Base-by-base conservation (phyloP, 345 rosid species). In the Kandelia obovata region DNA sequence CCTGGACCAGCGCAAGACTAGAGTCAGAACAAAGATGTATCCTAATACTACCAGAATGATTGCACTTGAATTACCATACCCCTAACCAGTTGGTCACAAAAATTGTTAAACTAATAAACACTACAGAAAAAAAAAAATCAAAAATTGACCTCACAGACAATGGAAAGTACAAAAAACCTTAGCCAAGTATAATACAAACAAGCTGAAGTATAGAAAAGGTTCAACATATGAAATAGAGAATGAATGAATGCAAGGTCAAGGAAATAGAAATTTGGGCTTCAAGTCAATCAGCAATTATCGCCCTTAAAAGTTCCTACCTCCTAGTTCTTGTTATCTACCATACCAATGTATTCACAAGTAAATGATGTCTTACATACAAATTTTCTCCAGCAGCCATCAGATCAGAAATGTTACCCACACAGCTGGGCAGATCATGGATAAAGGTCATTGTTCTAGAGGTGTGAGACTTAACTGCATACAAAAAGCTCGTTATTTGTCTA, bases 1-100 rank as follows among this genome's bases (percentile, higher is more conserved):
- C 72, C 80, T 77, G 72, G 61, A 56, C n/a, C 35, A 28, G 52
- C 10, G 60, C 20, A 60, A 5, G 31, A 15, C 5, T 35, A 28
- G 55, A 30, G 62, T 73, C 15, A 37, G 56, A 37, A 73, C 11
- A 30, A 10, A 25, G 15, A 15, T 46, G n/a, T 19, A 72, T 27
- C 32, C 28, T 13, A 5, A 28, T 10, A 30, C 11, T 34, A 55
- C 21, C 6, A 23, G 58, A 53, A 55, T 13, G 27, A 56, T 56
- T 43, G 49, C 49, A 3, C 49, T 43, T 13, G 5, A 43, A 43
- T 43, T 11, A 43, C 49, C 47, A 43, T 43, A 43, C 7, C 1
- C 49, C 19, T 13, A 3, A 43, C 49, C 17, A 43, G 16, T 43
- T 43, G 49, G 17, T 43, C 17, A 43, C 49, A 43, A 43, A 43